Evolutionary conservation across 345 rosid genomes (phyloP).

Genomic region (Rhodomyrtus tomentosa): DNA sequence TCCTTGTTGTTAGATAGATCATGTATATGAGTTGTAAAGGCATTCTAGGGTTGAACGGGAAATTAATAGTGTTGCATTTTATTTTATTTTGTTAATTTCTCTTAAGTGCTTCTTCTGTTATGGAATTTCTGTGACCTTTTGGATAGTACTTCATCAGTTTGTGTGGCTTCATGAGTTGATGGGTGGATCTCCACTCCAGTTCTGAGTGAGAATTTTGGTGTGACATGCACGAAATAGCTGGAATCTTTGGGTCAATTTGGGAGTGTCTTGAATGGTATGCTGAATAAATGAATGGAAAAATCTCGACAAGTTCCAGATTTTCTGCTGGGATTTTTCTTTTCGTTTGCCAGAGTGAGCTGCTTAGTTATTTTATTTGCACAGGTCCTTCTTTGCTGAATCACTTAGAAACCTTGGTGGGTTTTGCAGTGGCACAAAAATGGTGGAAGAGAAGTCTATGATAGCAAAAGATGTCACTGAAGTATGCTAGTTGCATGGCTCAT

Average conservation of each 20-base stretch:
- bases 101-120: background rate
- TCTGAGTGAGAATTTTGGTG: background rate
- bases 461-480: constrained; percentile 63
- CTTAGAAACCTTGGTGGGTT: background rate
- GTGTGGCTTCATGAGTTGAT: background rate
- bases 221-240: background rate
- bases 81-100: background rate
- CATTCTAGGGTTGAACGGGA: too few species aligned
- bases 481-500: background rate
- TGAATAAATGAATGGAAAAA: rapidly evolving
- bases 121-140: background rate
- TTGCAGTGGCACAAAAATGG: background rate
- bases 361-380: background rate
- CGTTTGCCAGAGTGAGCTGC: background rate
- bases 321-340: background rate
- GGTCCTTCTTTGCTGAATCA: background rate
- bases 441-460: constrained; percentile 28
- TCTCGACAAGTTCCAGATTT: rapidly evolving
- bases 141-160: background rate
- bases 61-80: background rate
- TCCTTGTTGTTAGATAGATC: too few species aligned
- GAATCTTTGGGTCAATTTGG: background rate
- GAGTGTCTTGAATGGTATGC: background rate
- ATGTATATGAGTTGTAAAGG: too few species aligned
- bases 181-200: background rate